Percentiles rank a stretch among this genome's conserved stretches.
phyloP scores from a whole-genome alignment of 1,139 yeast species.

The Komagataea norvegica region DNA sequence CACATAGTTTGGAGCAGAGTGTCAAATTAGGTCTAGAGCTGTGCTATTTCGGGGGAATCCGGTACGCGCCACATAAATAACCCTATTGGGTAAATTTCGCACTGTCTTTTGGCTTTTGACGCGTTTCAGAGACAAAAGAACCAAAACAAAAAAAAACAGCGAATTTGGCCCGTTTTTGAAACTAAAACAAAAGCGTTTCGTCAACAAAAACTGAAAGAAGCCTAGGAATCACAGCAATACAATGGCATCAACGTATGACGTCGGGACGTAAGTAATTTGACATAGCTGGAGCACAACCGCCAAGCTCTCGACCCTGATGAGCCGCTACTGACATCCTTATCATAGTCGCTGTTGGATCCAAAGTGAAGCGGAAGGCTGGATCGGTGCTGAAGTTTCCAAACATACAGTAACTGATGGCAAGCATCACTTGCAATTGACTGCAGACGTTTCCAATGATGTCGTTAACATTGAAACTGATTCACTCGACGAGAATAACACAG shows the following conservation, averaged over 20 bases:
- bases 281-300: neutral
- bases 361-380: slow-evolving; percentile 84
- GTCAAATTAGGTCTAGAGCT: too few relatives aligned
- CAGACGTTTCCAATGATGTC: slow-evolving; percentile 58
- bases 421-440: slow-evolving; percentile 52
- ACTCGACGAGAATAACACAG: slow-evolving; percentile 38
- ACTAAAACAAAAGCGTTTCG: neutral
- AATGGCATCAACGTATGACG: slow-evolving; percentile 27
- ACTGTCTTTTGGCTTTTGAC: neutral
- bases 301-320: too few relatives aligned
- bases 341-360: slow-evolving; percentile 87
- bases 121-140: slow-evolving; percentile 9
- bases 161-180: too few relatives aligned
- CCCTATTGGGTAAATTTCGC: slow-evolving; percentile 6
- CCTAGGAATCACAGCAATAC: slow-evolving; percentile 10
- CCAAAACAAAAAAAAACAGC: slow-evolving; percentile 6
- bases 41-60: too few relatives aligned
- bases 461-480: slow-evolving; percentile 49
- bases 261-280: slow-evolving; percentile 26
- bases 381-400: slow-evolving; percentile 74
- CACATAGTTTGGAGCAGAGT: too few relatives aligned
- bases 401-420: slow-evolving; percentile 47
- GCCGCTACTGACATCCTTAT: slow-evolving; percentile 17
- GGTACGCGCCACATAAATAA: slow-evolving; percentile 2
- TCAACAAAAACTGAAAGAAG: slow-evolving; percentile 7